phyloP scores from a whole-genome alignment of 805 yeast genomes.

The Geotrichum ghanense region DNA sequence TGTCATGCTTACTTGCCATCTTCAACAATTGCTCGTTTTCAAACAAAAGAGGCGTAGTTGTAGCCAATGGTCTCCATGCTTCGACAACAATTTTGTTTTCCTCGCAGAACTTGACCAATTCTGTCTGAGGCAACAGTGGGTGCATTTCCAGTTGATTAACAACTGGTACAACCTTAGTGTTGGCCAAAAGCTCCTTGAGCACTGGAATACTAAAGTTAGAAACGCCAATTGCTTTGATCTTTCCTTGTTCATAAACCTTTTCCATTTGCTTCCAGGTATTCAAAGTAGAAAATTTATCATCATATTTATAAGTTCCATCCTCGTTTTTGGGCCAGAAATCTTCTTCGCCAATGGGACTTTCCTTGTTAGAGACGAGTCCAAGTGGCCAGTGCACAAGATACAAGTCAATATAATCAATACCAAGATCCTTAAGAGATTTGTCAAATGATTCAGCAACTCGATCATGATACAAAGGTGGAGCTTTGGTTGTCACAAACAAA shows the following conservation, averaged over 20 bases:
- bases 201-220: constrained; percentile 59
- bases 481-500: constrained; percentile 32
- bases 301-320: constrained; percentile 16
- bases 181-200: constrained; percentile 47
- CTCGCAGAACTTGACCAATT: constrained; percentile 34
- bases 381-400: constrained; percentile 46
- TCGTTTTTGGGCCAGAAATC: constrained; percentile 10
- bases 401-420: constrained; percentile 43
- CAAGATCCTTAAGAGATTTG: constrained; percentile 30
- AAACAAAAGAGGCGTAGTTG: constrained; percentile 14
- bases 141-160: constrained; percentile 57
- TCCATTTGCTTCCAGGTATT: constrained; percentile 45
- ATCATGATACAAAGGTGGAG: constrained; percentile 23
- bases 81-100: constrained; percentile 38
- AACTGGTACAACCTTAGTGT: constrained; percentile 38
- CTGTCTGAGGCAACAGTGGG: constrained; percentile 36
- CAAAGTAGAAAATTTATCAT: constrained; percentile 17
- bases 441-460: constrained; percentile 32
- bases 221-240: constrained; percentile 61
- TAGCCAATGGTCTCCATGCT: constrained; percentile 50
- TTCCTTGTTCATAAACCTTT: constrained; percentile 40
- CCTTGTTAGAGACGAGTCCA: constrained; percentile 28
- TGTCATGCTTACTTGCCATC: constrained; percentile 44
- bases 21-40: constrained; percentile 35
- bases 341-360: constrained; percentile 18